A percentile compares a stretch with the other conserved stretches of the same genome.
Evolutionary conservation across 2,329 filamentous ascomycete species (phyloP).

Genomic region (Fusarium equiseti): DNA sequence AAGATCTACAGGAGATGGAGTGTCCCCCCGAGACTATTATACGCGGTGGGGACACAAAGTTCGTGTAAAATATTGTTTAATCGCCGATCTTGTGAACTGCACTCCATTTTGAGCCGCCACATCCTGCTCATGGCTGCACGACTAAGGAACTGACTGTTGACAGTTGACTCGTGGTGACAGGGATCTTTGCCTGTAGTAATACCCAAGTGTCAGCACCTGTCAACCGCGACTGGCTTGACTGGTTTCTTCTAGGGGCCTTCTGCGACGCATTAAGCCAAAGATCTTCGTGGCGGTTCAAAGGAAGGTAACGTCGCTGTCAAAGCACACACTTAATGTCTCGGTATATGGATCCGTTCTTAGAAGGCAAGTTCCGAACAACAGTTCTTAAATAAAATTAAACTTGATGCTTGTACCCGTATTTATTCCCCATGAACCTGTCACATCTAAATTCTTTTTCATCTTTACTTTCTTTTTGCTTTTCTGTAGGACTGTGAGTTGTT

Average conservation of each 20-base stretch:
- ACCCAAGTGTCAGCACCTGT: neutral
- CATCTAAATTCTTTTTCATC: neutral
- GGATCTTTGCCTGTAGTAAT: neutral
- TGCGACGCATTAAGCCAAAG: neutral
- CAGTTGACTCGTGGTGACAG: neutral
- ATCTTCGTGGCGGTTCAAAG: neutral
- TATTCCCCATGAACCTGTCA: neutral
- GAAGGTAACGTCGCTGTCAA: neutral
- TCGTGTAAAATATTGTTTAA: neutral
- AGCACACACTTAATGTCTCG: neutral
- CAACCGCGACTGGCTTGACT: neutral
- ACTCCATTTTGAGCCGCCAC: neutral
- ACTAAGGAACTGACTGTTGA: neutral
- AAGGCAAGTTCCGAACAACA: neutral
- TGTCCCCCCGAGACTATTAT: neutral
- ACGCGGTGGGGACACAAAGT: neutral
- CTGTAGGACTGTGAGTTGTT: neutral
- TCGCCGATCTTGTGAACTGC: neutral
- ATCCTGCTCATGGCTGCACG: neutral
- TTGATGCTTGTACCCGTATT: neutral
- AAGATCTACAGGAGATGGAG: neutral
- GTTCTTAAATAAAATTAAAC: neutral
- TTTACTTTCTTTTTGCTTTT: neutral
- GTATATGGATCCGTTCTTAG: constrained; percentile 3
- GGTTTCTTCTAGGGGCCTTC: constrained; percentile 1